Conservation (phyloP, 1,139 yeast species). For the Candida pseudoviswanathii region DNA sequence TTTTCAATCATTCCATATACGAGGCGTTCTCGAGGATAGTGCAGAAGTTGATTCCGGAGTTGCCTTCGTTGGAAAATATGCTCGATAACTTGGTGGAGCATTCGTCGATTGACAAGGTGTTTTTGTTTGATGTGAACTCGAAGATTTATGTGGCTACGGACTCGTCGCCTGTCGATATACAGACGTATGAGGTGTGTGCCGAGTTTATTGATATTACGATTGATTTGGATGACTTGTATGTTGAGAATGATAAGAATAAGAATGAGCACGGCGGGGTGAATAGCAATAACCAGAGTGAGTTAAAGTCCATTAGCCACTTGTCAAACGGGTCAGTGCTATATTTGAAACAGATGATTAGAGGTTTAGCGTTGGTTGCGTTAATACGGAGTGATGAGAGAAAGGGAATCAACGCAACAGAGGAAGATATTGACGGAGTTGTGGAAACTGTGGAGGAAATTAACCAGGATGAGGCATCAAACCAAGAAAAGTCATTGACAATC, state of each 20-base stretch:
- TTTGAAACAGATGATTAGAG: conserved; percentile 88
- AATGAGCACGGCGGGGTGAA: conserved; percentile 3
- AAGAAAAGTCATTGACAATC: conserved; percentile 64
- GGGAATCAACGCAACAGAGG: conserved; percentile 21
- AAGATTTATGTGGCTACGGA: conserved; percentile 96
- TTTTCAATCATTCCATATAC: conserved; percentile 92
- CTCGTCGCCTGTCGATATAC: conserved; percentile 92
- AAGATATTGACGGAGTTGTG: conserved; percentile 12
- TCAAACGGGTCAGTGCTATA: conserved; percentile 84
- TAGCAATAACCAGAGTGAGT: conserved; percentile 27
- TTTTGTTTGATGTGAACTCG: conserved; percentile 88
- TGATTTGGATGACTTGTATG: conserved; percentile 77
- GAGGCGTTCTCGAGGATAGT: conserved; percentile 94
- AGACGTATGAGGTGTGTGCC: conserved; percentile 94
- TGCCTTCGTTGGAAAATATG: conserved; percentile 86
- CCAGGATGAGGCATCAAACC: conserved; percentile 51
- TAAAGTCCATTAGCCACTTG: conserved; percentile 71
- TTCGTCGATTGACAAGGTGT: conserved; percentile 89
- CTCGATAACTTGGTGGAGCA: conserved; percentile 87
- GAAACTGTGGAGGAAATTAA: conserved; percentile 21
- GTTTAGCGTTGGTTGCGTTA: conserved; percentile 86
- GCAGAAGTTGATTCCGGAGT: conserved; percentile 85
- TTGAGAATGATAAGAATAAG: conserved; percentile 31
- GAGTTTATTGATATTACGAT: conserved; percentile 94
- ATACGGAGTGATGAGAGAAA: conserved; percentile 61